Base-by-base conservation (phyloP, 768 basidiomycete species). In the Crepidotus variabilis region DNA sequence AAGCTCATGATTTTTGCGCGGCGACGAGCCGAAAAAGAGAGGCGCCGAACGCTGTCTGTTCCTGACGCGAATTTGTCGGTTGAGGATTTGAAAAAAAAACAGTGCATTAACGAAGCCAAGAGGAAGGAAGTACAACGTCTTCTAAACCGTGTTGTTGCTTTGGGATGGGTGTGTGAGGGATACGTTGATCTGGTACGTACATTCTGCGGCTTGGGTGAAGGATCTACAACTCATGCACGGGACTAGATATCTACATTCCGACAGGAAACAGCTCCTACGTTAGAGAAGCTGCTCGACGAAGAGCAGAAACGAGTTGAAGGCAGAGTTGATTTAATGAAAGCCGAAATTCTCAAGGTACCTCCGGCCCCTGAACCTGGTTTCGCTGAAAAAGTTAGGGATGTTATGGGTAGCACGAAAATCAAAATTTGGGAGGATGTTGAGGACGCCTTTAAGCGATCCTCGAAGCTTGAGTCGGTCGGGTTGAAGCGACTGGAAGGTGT, bases 151-250 rank as follows among this genome's bases (percentile, higher is more conserved):
- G 61, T 61, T 10, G 57, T 68, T 5, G 65, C 62, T 9, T 52
- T 70, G 9, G 66, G 62, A 10, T 67, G 62, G 61, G 48, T 66
- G 45, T 69, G 67, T 54, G 66, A 69, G 39, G 63, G 67, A 24
- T 61, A 65, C 16, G 65, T 67, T 46, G 58, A 65, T 35, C 57
- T 67, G 39, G 69, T 66, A 33, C 39, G 67, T 61, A 35, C 3
- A n/a, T 28, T 8, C 28, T 18, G 35, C 47, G 33, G 9, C 35
- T 22, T 43, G 33, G 21, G 13, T 33, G 16, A 3, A 16, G 32
- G 21, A 18, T 16, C 36, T 35, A 46, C 47, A 16, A 51, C 24
- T 28, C 18, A 18, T 46, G 7, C 36, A 2, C n/a, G 18, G 33
- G 20, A 16, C 21, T 45, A 70, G 69, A 66, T 70, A 45, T 59